Conservation (phyloP, 2,329 filamentous ascomycete genomes). For the Phialemonium atrogriseum region DNA sequence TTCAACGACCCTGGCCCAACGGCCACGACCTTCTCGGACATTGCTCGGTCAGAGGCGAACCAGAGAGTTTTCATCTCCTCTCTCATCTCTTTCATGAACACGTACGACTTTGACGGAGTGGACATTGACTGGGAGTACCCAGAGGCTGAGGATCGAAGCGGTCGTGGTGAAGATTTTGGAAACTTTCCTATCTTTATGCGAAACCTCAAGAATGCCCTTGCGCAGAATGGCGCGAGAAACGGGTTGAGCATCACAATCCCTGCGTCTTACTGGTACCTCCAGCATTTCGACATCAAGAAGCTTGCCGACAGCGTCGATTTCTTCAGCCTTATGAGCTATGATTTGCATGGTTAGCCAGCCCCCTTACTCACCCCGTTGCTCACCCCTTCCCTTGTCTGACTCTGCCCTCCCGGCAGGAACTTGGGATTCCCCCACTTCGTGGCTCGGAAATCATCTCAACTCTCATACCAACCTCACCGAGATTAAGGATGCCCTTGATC, state of each 20-base stretch:
- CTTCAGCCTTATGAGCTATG: constrained; percentile 18
- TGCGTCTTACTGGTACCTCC: constrained; percentile 13
- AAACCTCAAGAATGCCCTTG: constrained; percentile 27
- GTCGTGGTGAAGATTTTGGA: constrained; percentile 9
- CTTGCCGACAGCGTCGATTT: constrained; percentile 8
- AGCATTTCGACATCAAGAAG: constrained; percentile 8
- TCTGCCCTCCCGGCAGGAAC: too few species aligned
- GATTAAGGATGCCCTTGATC: constrained; percentile 28
- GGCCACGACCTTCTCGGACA: constrained; percentile 10
- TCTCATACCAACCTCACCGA: constrained; percentile 39
- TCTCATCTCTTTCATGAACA: constrained; percentile 9
- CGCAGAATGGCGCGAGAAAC: background rate
- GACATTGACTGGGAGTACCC: constrained; percentile 30
- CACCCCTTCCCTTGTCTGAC: too few species aligned
- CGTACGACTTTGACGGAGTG: constrained; percentile 15
- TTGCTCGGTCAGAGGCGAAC: constrained; percentile 5
- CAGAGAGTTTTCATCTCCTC: constrained; percentile 6
- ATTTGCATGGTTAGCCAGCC: constrained; percentile 34
- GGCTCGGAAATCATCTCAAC: constrained; percentile 21
- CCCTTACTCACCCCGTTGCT: too few species aligned
- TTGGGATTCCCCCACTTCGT: constrained; percentile 22
- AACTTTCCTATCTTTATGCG: constrained; percentile 25
- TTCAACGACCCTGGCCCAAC: constrained; percentile 18
- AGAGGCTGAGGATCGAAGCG: constrained; percentile 10
- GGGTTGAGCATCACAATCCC: constrained; percentile 6